Evolutionary conservation across 257 asterid genomes (phyloP), one percentile per base, ranked within the genome.

Genomic region (Ehretia macrophylla): DNA sequence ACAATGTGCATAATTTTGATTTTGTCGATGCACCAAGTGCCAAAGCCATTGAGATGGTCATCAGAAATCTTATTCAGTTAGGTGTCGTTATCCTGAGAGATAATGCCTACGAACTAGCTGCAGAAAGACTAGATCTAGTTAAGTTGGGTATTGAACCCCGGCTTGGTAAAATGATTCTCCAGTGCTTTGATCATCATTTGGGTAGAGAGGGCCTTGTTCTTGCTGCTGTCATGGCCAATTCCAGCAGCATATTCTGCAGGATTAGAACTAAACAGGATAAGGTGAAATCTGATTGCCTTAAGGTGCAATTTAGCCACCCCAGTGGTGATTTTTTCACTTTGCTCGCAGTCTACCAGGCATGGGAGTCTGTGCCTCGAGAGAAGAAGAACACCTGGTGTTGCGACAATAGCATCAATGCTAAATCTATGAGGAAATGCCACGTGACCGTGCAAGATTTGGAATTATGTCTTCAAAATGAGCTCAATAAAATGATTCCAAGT

Each of bases 141-240:
- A 88, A 81, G 85, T 68, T 92, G 87, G 99, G 97, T 42, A 64
- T 88, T 59, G 99, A 92, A 73, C 99, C 99, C 64, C 80, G 95
- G 62, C 92, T 92, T 51, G 95, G 97, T 50, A 92, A 88, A 74
- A 78, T 92, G 70, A 75, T 92, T 72, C 75, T 88, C 13, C 71
- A 76, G 54, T 88, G 89, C 87, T 71, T 76, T 56, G 58, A 58
- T 51, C 79, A 66, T 22, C 81, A 73, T 42, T 66, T 92, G 74
- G 87, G 99, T 59, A 79, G 67, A 67, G 97, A 92, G 72, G 99
- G 97, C 64, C 71, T 92, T 59, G 96, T 78, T 68, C 96, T 92
- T 65, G 95, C 99, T 63, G 93, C 97, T 21, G 89, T 92, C 17
- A 89, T 88, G 99, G 86, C 95, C 44, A 92, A 86, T 74, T 77